Percentiles rank a stretch among this genome's conserved stretches.
Evolutionary conservation across 2,329 filamentous ascomycete species (phyloP).

Genomic region (Stenocarpella maydis): DNA sequence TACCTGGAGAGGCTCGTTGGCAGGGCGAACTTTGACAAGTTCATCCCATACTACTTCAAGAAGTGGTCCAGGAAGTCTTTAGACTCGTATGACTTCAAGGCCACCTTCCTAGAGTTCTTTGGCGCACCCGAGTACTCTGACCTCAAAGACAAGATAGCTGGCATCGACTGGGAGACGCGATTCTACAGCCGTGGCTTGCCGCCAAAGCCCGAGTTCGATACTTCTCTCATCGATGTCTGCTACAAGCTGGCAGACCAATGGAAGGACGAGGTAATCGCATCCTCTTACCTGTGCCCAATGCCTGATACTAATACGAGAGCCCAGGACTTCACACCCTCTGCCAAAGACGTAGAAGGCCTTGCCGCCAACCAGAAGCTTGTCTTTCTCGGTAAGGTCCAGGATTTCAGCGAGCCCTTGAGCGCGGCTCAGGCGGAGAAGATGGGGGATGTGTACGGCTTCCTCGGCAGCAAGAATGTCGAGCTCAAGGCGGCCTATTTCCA

Average conservation of each 20-base stretch:
- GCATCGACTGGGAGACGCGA: constrained; percentile 88
- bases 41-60: constrained; percentile 94
- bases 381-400: constrained; percentile 83
- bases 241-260: constrained; percentile 85
- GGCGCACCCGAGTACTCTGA: constrained; percentile 67
- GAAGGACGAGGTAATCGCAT: constrained; percentile 63
- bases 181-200: constrained; percentile 91
- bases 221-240: constrained; percentile 83
- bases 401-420: constrained; percentile 70
- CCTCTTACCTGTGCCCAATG: constrained; percentile 41
- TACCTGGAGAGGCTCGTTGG: constrained; percentile 87
- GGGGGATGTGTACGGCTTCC: constrained; percentile 77
- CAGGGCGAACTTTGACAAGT: constrained; percentile 88
- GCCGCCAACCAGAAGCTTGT: constrained; percentile 90
- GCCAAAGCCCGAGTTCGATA: constrained; percentile 91
- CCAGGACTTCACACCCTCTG: constrained; percentile 68
- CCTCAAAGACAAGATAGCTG: constrained; percentile 69
- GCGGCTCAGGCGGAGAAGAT: constrained; percentile 73
- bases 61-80: constrained; percentile 86
- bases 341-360: constrained; percentile 76
- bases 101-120: constrained; percentile 88
- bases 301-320: background rate
- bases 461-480: constrained; percentile 84
- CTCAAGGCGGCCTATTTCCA: constrained; percentile 82
- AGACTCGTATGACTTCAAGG: constrained; percentile 93